phyloP scores from a whole-genome alignment of 2,329 filamentous ascomycete genomes.

The Fusarium sp. region DNA sequence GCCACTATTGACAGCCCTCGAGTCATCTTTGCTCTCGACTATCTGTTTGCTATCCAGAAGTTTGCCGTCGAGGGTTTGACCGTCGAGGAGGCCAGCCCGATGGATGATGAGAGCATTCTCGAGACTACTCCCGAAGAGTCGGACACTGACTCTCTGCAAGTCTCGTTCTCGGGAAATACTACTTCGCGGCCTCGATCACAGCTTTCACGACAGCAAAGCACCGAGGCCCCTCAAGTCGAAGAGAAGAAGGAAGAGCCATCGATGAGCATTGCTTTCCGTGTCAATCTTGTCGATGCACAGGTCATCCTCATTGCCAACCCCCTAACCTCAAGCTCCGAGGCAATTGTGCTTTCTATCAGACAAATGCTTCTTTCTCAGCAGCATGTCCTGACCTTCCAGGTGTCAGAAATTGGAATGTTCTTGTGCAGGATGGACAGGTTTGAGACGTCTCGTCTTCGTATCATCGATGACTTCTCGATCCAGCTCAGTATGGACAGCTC shows the following conservation, averaged over 20 bases:
- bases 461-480: slow-evolving; percentile 96
- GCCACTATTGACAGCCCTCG: slow-evolving; percentile 94
- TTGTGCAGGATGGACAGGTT: slow-evolving; percentile 98
- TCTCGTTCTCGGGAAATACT: slow-evolving; percentile 52
- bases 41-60: slow-evolving; percentile 87
- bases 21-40: slow-evolving; percentile 95
- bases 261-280: slow-evolving; percentile 85
- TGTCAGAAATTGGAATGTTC: slow-evolving; percentile 97
- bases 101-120: slow-evolving; percentile 63
- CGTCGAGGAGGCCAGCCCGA: slow-evolving; percentile 64
- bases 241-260: slow-evolving; percentile 43
- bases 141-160: slow-evolving; percentile 67
- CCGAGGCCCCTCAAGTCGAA: slow-evolving; percentile 27
- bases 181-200: slow-evolving; percentile 46
- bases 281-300: slow-evolving; percentile 96
- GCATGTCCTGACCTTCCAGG: slow-evolving; percentile 91
- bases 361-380: slow-evolving; percentile 94
- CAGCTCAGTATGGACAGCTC: slow-evolving; percentile 86
- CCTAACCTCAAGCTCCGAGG: slow-evolving; percentile 87
- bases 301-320: slow-evolving; percentile 97
- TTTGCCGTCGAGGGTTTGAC: slow-evolving; percentile 81
- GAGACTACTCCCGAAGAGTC: slow-evolving; percentile 67
- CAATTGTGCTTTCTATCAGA: slow-evolving; percentile 93
- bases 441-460: slow-evolving; percentile 87
- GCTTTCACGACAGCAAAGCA: slow-evolving; percentile 40